A percentile compares a stretch with the other conserved stretches of the same genome.
These are phyloP conservation scores for Bothia castanella DNA, from an alignment of 1,284 basidiomycete genomes.

Conservation along the genomic window DNA sequence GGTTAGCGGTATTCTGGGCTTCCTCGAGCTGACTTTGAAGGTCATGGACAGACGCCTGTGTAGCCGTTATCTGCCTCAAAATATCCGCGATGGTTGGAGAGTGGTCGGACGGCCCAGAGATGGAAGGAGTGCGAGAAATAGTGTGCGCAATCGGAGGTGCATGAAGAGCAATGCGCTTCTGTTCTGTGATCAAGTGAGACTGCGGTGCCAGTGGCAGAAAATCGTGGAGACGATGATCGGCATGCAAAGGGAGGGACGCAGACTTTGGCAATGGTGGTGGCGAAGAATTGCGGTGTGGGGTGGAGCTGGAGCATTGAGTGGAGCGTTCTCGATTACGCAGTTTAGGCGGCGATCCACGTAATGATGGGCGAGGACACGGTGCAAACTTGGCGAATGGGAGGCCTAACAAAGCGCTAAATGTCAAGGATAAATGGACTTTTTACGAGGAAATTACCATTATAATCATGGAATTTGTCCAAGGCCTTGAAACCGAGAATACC, in stretches of 20 bases:
- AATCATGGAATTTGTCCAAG: conserved; percentile 59
- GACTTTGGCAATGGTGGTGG: conserved; percentile 82
- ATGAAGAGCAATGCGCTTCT: conserved; percentile 35
- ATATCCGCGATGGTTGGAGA: conserved; percentile 74
- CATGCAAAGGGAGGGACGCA: conserved; percentile 69
- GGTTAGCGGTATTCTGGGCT: conserved; percentile 56
- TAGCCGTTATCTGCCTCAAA: conserved; percentile 69
- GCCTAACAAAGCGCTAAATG: conserved; percentile 33
- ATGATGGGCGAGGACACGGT: conserved; percentile 38
- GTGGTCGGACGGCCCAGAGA: conserved; percentile 43
- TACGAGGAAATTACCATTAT: conserved; percentile 46
- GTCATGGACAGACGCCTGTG: conserved; percentile 66
- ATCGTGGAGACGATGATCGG: conserved; percentile 33
- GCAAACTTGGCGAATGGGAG: conserved; percentile 50
- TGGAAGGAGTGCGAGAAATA: conserved; percentile 26
- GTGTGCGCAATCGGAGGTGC: conserved; percentile 32
- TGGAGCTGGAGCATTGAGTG: conserved; percentile 36
- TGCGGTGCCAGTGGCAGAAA: conserved; percentile 33
- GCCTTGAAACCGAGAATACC: conserved; percentile 69
- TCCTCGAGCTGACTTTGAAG: conserved; percentile 75
- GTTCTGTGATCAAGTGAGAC: conserved; percentile 36
- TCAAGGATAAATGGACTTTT: not conserved
- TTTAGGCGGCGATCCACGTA: conserved; percentile 48
- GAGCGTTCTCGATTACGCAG: conserved; percentile 58
- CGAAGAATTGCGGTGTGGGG: conserved; percentile 53